A percentile compares a stretch with the other conserved stretches of the same genome.
phyloP scores from a whole-genome alignment of 2,329 filamentous ascomycete species.

The Stemphylium vesicarium region DNA sequence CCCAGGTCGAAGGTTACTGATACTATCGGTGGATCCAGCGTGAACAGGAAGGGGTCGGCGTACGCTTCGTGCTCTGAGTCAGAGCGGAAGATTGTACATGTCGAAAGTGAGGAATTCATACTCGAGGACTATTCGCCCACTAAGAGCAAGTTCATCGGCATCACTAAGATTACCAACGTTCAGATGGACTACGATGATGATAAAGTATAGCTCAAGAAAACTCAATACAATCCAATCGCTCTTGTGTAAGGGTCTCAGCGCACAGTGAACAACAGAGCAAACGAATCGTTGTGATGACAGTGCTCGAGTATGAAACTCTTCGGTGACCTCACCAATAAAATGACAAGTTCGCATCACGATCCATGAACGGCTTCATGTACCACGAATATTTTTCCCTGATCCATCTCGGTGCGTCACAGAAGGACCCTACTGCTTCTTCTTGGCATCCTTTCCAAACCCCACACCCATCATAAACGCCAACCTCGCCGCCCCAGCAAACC shows the following conservation, averaged over 20 bases:
- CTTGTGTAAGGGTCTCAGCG: neutral
- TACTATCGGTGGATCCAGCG: neutral
- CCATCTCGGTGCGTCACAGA: neutral
- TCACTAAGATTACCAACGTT: neutral
- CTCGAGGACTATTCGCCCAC: neutral
- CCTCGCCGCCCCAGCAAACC: slow-evolving; percentile 27
- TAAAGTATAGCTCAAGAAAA: neutral
- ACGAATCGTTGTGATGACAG: no score
- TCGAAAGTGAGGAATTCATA: neutral
- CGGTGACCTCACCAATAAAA: no score
- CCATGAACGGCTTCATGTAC: no score
- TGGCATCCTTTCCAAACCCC: slow-evolving; percentile 17
- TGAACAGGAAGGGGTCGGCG: neutral
- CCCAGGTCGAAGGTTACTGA: neutral
- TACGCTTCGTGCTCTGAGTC: neutral
- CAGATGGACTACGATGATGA: neutral
- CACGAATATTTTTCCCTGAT: no score
- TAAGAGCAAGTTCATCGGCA: neutral
- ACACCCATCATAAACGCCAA: slow-evolving; percentile 28
- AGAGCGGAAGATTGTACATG: neutral
- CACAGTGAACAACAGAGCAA: no score
- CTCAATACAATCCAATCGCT: neutral
- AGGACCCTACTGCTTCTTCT: slow-evolving; percentile 1
- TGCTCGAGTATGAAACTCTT: no score
- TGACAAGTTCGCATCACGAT: no score